Evolutionary conservation across 352 stramenopile genomes (phyloP).

Genomic region (Blastocystis hominis): DNA sequence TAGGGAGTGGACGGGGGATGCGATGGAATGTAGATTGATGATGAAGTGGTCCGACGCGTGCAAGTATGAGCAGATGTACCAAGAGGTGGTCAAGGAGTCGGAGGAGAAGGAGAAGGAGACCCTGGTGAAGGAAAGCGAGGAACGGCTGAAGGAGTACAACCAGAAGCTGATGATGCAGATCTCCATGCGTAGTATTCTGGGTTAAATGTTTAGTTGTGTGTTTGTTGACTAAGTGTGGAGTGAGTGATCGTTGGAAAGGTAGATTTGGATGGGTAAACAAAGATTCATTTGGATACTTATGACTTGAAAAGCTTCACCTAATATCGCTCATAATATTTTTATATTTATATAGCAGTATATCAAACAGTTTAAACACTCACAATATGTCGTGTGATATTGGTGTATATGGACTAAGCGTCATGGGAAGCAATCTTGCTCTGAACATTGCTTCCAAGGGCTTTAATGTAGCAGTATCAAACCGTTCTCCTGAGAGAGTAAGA

Average conservation of each 20-base stretch:
- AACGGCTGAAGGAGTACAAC: conserved; percentile 42
- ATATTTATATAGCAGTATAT: too few species aligned
- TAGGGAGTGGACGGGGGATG: background rate
- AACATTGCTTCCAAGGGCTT: conserved; percentile 97
- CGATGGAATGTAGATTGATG: background rate
- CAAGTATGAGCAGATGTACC: conserved; percentile 46
- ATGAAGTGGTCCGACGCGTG: background rate
- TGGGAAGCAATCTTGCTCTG: conserved; percentile 96
- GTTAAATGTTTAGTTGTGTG: background rate
- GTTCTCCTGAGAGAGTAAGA: conserved; percentile 80
- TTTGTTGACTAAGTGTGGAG: background rate
- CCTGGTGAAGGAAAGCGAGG: background rate
- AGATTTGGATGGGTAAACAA: too few species aligned
- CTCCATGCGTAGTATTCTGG: conserved; percentile 51
- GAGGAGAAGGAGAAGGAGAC: background rate
- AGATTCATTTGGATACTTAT: too few species aligned
- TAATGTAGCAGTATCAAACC: conserved; percentile 88
- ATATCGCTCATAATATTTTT: too few species aligned
- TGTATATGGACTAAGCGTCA: conserved; percentile 81
- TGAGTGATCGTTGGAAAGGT: background rate
- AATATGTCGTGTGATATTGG: conserved; percentile 65
- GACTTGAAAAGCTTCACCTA: too few species aligned
- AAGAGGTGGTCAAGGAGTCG: background rate
- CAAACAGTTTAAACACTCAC: too few species aligned
- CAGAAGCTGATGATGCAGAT: conserved; percentile 44